These are phyloP conservation scores for Pedinophyceae sp. DNA, from an alignment of 139 green algal genomes.

Conservation along the genomic window DNA sequence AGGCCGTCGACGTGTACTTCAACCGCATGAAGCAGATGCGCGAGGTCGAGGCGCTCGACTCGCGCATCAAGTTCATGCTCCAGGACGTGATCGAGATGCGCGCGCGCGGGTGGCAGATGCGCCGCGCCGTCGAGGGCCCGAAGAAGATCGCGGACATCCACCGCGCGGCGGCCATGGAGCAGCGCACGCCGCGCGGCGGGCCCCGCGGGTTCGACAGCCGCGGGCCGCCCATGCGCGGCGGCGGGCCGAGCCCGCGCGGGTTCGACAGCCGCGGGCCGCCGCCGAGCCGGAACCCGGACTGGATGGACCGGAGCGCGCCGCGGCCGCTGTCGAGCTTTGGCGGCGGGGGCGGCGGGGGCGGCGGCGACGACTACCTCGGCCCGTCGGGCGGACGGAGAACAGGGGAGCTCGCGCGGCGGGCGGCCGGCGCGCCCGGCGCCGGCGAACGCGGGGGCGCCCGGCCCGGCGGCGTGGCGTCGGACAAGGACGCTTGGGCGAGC, in stretches of 20 bases:
- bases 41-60: slow-evolving; percentile 42
- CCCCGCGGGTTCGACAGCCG: slow-evolving; percentile 3
- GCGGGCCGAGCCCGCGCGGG: neutral
- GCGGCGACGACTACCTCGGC: too few species aligned
- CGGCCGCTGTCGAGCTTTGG: neutral
- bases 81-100: slow-evolving; percentile 21
- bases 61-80: slow-evolving; percentile 68
- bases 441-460: neutral
- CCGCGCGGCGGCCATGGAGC: slow-evolving; percentile 20
- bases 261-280: neutral
- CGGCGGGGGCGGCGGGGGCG: neutral
- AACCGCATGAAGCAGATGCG: slow-evolving; percentile 41
- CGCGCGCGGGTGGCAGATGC: slow-evolving; percentile 31
- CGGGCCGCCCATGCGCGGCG: neutral
- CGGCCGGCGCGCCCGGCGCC: neutral
- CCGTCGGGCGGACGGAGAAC: neutral
- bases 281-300: slow-evolving; percentile 2
- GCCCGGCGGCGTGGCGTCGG: slow-evolving; percentile 1
- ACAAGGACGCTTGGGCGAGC: neutral
- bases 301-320: neutral
- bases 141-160: slow-evolving; percentile 75
- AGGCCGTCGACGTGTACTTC: slow-evolving; percentile 74
- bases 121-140: slow-evolving; percentile 70
- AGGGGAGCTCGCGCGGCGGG: neutral
- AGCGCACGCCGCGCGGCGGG: slow-evolving; percentile 12